A percentile compares a stretch with the other conserved stretches of the same genome.
Evolutionary conservation across 495 filamentous ascomycete genomes (phyloP).

Genomic region (Neurospora intermedia): DNA sequence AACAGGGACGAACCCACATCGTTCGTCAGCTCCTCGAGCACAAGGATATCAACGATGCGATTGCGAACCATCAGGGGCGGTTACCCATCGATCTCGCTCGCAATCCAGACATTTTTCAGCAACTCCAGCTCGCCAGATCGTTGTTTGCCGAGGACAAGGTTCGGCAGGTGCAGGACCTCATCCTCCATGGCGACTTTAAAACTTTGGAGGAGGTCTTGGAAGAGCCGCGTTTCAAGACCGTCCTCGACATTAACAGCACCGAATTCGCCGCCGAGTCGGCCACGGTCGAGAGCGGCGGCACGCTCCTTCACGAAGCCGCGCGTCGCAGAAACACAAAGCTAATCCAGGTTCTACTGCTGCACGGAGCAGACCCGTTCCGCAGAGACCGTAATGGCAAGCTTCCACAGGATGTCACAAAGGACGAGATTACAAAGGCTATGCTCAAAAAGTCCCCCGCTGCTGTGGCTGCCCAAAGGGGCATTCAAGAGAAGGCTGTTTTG

Average conservation of each 20-base stretch:
- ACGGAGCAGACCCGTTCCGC: constrained; percentile 95
- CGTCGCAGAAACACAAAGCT: constrained; percentile 72
- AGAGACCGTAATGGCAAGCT: constrained; percentile 91
- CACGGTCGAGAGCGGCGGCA: constrained; percentile 69
- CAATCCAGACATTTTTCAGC: constrained; percentile 89
- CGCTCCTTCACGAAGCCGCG: constrained; percentile 87
- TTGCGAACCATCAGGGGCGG: constrained; percentile 81
- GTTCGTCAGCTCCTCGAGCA: constrained; percentile 73
- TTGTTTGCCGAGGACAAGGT: constrained; percentile 81
- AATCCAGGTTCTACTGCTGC: constrained; percentile 79
- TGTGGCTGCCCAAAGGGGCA: constrained; percentile 84
- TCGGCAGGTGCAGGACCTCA: constrained; percentile 67
- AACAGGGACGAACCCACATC: constrained; percentile 65
- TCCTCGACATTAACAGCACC: constrained; percentile 80
- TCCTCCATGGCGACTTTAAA: constrained; percentile 62
- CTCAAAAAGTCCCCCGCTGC: constrained; percentile 92
- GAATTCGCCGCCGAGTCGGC: constrained; percentile 75
- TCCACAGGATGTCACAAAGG: constrained; percentile 94
- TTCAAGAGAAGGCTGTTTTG: constrained; percentile 92
- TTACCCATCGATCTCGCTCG: constrained; percentile 81
- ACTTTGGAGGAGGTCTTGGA: constrained; percentile 66
- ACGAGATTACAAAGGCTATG: constrained; percentile 75
- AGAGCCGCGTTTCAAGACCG: constrained; percentile 71
- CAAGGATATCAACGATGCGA: constrained; percentile 73
- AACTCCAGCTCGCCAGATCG: constrained; percentile 81